Conservation (phyloP, 2,329 filamentous ascomycete species). For the Aureobasidium namibiae region DNA sequence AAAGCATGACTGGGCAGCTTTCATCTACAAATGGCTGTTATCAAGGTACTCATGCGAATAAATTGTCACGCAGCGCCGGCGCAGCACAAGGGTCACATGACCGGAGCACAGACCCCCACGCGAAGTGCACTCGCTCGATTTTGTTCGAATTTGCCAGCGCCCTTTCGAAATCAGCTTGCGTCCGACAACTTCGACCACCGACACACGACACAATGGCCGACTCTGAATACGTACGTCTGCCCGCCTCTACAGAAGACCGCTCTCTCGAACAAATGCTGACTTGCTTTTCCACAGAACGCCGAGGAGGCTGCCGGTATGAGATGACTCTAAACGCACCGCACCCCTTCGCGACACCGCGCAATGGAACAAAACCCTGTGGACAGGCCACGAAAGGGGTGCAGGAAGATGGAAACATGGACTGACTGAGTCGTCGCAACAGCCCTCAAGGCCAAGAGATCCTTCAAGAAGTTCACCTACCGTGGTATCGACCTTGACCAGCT, state of each 20-base stretch:
- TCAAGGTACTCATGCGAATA: neutral
- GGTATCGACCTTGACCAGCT: conserved; percentile 99
- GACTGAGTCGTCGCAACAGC: conserved; percentile 44
- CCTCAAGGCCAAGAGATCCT: conserved; percentile 99
- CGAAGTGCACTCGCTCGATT: conserved; percentile 6
- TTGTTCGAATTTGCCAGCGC: neutral
- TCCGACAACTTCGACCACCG: conserved; percentile 20
- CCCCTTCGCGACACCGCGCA: conserved; percentile 20
- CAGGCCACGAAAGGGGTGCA: conserved; percentile 32
- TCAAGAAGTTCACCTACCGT: conserved; percentile 99
- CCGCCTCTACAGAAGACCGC: conserved; percentile 16
- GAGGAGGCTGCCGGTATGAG: conserved; percentile 80
- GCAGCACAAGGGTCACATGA: neutral
- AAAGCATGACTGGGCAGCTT: no score
- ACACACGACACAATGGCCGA: conserved; percentile 68
- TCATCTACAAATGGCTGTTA: neutral
- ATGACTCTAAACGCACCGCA: conserved; percentile 13
- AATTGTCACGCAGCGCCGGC: neutral
- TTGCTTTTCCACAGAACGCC: conserved; percentile 60
- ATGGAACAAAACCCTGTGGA: conserved; percentile 34
- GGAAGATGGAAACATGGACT: conserved; percentile 29
- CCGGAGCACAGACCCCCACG: neutral
- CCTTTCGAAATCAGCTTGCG: conserved; percentile 6
- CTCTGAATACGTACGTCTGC: conserved; percentile 70
- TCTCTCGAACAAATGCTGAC: conserved; percentile 21